Conservation (phyloP, 306 rosid genomes). For the Cucurbita argyrosperma region DNA sequence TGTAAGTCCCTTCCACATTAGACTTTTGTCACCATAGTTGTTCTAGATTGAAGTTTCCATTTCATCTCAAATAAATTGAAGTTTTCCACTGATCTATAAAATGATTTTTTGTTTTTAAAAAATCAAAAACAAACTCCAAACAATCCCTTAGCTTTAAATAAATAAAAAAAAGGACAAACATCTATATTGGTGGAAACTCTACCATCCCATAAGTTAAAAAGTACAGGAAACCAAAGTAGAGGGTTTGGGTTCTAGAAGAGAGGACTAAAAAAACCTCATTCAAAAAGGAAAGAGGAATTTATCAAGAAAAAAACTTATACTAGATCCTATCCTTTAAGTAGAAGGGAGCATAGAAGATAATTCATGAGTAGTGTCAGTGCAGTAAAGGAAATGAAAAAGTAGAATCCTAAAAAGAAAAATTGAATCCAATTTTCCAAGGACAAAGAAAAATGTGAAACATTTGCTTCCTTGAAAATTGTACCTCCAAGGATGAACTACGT, state of each 20-base stretch:
- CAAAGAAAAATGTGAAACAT: background rate
- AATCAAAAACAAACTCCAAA: background rate
- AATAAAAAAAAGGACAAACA: background rate
- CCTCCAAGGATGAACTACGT: background rate
- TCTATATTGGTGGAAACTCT: background rate
- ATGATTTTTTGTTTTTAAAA: background rate
- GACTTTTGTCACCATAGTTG: background rate
- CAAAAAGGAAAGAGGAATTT: background rate
- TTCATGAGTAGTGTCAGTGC: background rate
- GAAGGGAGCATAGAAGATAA: background rate
- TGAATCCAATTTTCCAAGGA: background rate
- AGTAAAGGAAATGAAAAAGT: background rate
- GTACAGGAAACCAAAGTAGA: background rate
- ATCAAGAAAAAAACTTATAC: background rate
- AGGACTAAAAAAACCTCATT: background rate
- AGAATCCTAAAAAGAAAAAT: background rate
- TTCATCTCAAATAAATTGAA: background rate
- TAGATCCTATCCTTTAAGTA: background rate
- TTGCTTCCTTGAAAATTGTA: background rate
- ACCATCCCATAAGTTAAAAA: background rate
- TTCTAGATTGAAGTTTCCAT: background rate
- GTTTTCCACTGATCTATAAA: too few relatives aligned
- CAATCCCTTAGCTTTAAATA: background rate
- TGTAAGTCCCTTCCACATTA: background rate
- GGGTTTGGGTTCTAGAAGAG: background rate